Percentiles rank a stretch among this genome's conserved stretches.
Conservation (phyloP, 805 yeast species). For the Candida maris region DNA sequence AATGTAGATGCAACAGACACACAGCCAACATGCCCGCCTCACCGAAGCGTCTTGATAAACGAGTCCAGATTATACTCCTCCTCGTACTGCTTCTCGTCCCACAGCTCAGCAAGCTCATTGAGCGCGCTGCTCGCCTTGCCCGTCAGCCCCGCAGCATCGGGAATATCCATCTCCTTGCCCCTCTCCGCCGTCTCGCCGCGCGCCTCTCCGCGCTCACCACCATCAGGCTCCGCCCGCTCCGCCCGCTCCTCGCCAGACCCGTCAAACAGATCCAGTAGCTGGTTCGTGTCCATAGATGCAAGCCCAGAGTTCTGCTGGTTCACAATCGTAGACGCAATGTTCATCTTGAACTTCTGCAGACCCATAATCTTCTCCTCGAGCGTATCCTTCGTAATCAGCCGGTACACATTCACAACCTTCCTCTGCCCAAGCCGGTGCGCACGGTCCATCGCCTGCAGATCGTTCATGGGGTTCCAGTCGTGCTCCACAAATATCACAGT, state of each 20-base stretch:
- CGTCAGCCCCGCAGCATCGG: constrained; percentile 72
- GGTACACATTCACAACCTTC: constrained; percentile 93
- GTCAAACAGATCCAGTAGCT: constrained; percentile 83
- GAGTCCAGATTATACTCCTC: constrained; percentile 94
- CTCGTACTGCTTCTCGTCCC: constrained; percentile 96
- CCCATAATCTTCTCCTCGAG: constrained; percentile 98
- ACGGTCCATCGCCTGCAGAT: constrained; percentile 98
- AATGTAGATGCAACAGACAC: too few species aligned
- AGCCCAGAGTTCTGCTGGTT: constrained; percentile 97
- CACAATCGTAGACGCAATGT: constrained; percentile 92
- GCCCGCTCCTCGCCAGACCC: constrained; percentile 47
- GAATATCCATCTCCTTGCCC: constrained; percentile 24
- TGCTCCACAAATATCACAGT: constrained; percentile 99
- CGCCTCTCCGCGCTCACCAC: constrained; percentile 17
- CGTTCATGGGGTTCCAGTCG: constrained; percentile 99
- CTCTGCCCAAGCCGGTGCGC: constrained; percentile 98
- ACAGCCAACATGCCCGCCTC: constrained; percentile 2
- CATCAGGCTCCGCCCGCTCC: constrained; percentile 24
- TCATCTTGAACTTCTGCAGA: constrained; percentile 93
- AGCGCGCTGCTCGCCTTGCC: constrained; percentile 84
- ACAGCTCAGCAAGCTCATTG: constrained; percentile 84
- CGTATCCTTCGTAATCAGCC: constrained; percentile 89
- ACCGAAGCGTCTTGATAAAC: constrained; percentile 71
- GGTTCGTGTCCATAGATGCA: constrained; percentile 94
- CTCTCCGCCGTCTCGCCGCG: constrained; percentile 21